phyloP scores from a whole-genome alignment of 345 rosid species.

The Hevea brasiliensis region DNA sequence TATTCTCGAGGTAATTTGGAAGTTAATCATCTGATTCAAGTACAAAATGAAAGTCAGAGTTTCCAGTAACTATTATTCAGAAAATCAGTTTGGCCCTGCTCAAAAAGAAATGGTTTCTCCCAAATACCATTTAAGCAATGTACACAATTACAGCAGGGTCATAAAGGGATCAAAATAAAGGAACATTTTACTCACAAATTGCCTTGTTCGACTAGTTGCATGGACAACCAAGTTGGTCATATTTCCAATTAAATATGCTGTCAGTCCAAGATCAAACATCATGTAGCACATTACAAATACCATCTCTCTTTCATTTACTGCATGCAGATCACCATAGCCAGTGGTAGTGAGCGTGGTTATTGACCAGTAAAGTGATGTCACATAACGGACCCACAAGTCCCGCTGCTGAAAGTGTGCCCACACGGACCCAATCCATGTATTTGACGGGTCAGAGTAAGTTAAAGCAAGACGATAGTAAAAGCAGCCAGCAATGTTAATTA shows the following conservation, averaged over 20 bases:
- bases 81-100: background rate
- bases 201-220: constrained; percentile 70
- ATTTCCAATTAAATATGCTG: constrained; percentile 76
- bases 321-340: constrained; percentile 90
- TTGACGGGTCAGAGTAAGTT: constrained; percentile 40
- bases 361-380: constrained; percentile 78
- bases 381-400: constrained; percentile 43
- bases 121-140: background rate
- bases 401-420: constrained; percentile 38
- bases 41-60: too few species aligned
- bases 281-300: constrained; percentile 55
- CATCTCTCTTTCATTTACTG: constrained; percentile 64
- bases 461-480: constrained; percentile 60
- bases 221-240: constrained; percentile 91
- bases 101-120: background rate
- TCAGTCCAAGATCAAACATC: constrained; percentile 72
- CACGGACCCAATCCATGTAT: constrained; percentile 61
- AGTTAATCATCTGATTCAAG: too few species aligned
- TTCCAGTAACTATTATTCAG: background rate
- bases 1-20: background rate
- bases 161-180: background rate
- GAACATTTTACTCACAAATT: constrained; percentile 59
- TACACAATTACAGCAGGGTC: background rate
- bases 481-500: constrained; percentile 74
- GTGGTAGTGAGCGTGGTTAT: constrained; percentile 74